Evolutionary conservation across 2,329 filamentous ascomycete species (phyloP).

Genomic region (Teratosphaeria destructans): DNA sequence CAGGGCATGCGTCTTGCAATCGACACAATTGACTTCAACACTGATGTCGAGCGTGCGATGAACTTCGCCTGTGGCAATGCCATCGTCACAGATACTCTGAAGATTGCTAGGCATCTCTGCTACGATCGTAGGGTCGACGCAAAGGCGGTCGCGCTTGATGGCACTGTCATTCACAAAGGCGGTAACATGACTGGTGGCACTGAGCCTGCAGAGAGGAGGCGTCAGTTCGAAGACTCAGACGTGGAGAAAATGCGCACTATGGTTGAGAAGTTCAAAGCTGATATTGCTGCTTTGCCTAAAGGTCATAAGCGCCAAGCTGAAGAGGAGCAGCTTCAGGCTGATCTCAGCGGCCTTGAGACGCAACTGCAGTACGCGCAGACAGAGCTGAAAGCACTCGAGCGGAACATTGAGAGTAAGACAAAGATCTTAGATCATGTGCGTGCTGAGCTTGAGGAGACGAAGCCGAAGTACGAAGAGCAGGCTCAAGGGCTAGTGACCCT

Average conservation of each 20-base stretch:
- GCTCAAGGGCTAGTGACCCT: slow-evolving; percentile 55
- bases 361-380: slow-evolving; percentile 60
- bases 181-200: slow-evolving; percentile 95
- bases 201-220: slow-evolving; percentile 60
- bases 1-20: slow-evolving; percentile 80
- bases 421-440: slow-evolving; percentile 67
- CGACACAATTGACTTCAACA: slow-evolving; percentile 90
- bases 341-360: slow-evolving; percentile 70
- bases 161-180: slow-evolving; percentile 93
- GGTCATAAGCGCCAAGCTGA: slow-evolving; percentile 63
- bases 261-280: slow-evolving; percentile 63
- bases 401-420: slow-evolving; percentile 75
- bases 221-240: slow-evolving; percentile 77
- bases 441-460: slow-evolving; percentile 61
- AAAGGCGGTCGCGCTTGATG: slow-evolving; percentile 88
- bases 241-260: slow-evolving; percentile 73
- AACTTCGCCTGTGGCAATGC: slow-evolving; percentile 90
- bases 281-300: slow-evolving; percentile 71
- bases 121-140: slow-evolving; percentile 77
- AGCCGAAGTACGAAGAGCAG: slow-evolving; percentile 69
- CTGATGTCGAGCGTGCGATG: slow-evolving; percentile 79
- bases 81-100: slow-evolving; percentile 81
- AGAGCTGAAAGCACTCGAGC: slow-evolving; percentile 67
- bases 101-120: slow-evolving; percentile 79
- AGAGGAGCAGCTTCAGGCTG: slow-evolving; percentile 71